Evolutionary conservation across 2,329 filamentous ascomycete genomes (phyloP), one percentile per base, ranked within the genome.

Genomic region (Annulohypoxylon truncatum): DNA sequence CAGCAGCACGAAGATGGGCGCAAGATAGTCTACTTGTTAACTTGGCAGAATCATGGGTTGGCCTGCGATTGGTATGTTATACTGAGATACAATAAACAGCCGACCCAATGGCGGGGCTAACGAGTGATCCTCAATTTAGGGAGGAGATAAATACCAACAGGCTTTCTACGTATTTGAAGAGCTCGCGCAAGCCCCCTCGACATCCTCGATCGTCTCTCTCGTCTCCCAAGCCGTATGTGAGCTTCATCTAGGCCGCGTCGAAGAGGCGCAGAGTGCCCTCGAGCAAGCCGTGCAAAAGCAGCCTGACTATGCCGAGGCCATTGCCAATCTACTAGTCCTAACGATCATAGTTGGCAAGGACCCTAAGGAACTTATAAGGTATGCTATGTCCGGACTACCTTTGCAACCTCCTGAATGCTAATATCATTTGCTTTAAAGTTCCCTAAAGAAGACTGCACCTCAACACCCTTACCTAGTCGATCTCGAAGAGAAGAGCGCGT

Each of bases 91-190:
- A 44, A 40, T 22, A 29, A 20, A 38, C 15, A 22, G 12, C 38
- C 4, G 12, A 26, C 26, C 15, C 10, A 10, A 56, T 8, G n/a
- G 28, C 7, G 26, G 28, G 15, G 15, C 64, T 70, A 65, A 68
- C 55, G 4, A 48, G 10, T 20, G 20, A 42, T 18, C 42, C 26
- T 50, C 13, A 47, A 10, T 18, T 29, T 66, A 97, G 91, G 95
- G 95, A 76, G 94, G 94, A 72, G 94, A 97, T 73, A 96, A 93
- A 79, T 98, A 98, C 81, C 96, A 98, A 77, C 92, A 96, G 76
- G 91, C 95, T 15, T 98, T 97, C 81, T 98, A 99, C 84, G 95
- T 98, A 66, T 98, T 93, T 76, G 95, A 98, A 81, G 96, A 99
- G 80, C 88, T 98, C 51, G 95, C 96, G 3, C 93, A 97, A 77